Evolutionary conservation across 192 early-diverging fungal species (phyloP).

Genomic region (Backusella macrospora): DNA sequence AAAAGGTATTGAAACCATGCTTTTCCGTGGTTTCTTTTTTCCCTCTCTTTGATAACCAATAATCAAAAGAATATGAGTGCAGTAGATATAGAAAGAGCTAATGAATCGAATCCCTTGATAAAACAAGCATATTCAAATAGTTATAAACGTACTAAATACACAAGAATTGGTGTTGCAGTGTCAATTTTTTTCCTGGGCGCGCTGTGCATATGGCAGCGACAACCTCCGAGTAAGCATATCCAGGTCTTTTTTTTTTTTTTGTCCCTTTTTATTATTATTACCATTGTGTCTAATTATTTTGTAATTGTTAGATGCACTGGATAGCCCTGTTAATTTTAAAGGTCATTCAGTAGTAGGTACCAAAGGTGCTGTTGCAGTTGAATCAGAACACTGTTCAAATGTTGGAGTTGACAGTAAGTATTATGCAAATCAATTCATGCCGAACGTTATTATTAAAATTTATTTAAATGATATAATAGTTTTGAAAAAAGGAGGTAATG

Average conservation of each 20-base stretch:
- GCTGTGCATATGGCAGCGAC: background rate
- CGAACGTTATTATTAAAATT: background rate
- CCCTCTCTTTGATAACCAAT: background rate
- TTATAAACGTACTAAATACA: background rate
- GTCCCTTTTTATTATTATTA: background rate
- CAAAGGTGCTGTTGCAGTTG: constrained; percentile 70
- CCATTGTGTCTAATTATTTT: background rate
- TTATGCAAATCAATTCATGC: background rate
- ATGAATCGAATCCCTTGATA: background rate
- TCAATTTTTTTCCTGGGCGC: background rate
- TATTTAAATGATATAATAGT: constrained; percentile 38
- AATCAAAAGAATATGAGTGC: background rate
- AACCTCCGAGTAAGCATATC: background rate
- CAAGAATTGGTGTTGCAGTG: background rate
- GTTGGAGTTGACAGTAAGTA: constrained; percentile 64
- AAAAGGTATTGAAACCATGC: background rate
- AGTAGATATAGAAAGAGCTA: constrained; percentile 9
- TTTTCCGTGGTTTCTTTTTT: background rate
- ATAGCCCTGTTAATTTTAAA: constrained; percentile 1
- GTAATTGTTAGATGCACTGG: background rate
- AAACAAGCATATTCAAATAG: background rate
- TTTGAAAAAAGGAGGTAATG: constrained; percentile 86
- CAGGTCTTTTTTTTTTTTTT: background rate
- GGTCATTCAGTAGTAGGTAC: constrained; percentile 42
- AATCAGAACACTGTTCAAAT: constrained; percentile 67